A percentile compares a stretch with the other conserved stretches of the same genome.
These are phyloP conservation scores for Zoysia pacifica DNA, from an alignment of 176 grass and related monocot species.

Conservation along the genomic window DNA sequence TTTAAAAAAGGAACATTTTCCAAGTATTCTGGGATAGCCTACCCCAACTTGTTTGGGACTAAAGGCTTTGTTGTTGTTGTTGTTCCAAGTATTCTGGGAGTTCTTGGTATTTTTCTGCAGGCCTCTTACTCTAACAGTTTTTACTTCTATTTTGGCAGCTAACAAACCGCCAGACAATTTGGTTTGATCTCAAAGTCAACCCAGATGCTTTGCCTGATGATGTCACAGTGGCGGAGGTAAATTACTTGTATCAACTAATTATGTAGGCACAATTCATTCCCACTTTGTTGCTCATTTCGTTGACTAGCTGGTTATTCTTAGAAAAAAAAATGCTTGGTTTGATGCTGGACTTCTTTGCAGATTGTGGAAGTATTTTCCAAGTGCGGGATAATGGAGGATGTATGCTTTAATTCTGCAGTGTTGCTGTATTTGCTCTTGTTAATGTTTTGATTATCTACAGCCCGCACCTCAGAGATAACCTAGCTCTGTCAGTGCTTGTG, in stretches of 20 bases:
- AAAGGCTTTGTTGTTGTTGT: too few species aligned
- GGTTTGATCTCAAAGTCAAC: constrained; percentile 99
- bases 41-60: too few species aligned
- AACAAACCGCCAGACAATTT: constrained; percentile 63
- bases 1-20: constrained; percentile 64
- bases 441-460: too few species aligned
- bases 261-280: constrained; percentile 23
- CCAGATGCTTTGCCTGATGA: constrained; percentile 97
- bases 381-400: constrained; percentile 96
- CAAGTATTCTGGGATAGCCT: neutral
- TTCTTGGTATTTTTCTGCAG: constrained; percentile 11
- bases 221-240: constrained; percentile 77
- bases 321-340: constrained; percentile 6
- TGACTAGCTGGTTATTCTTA: constrained; percentile 12
- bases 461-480: too few species aligned
- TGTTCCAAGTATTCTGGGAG: neutral
- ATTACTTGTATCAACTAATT: constrained; percentile 33
- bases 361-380: constrained; percentile 93
- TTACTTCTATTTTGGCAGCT: too few species aligned
- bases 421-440: too few species aligned
- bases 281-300: constrained; percentile 17
- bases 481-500: too few species aligned
- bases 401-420: constrained; percentile 7
- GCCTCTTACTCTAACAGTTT: neutral
- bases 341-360: constrained; percentile 55